Conservation (phyloP, 768 basidiomycete genomes). For the Gloeophyllum trabeum region DNA sequence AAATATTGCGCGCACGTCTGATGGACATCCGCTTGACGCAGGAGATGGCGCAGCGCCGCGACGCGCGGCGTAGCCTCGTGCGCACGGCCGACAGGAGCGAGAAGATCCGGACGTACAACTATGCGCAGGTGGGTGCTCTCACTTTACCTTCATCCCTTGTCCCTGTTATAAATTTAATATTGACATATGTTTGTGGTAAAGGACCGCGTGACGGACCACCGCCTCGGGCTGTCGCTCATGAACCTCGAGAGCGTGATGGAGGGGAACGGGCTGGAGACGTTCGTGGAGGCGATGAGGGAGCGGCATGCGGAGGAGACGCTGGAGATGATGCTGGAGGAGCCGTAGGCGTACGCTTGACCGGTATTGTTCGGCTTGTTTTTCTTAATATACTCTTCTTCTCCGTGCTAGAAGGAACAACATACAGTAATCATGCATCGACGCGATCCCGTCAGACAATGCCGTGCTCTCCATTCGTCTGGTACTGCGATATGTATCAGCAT, state of each 20-base stretch:
- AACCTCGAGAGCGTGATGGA: conserved; percentile 58
- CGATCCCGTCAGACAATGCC: too few relatives aligned
- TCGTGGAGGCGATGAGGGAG: conserved; percentile 45
- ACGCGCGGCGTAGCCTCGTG: conserved; percentile 61
- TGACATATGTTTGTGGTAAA: conserved; percentile 17
- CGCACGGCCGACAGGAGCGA: conserved; percentile 81
- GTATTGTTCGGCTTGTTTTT: too few relatives aligned
- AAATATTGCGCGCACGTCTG: conserved; percentile 76
- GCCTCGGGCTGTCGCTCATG: conserved; percentile 67
- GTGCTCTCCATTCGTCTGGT: too few relatives aligned
- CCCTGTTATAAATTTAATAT: neutral
- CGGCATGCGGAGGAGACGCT: conserved; percentile 15
- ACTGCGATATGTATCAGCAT: too few relatives aligned
- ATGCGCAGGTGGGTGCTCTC: conserved; percentile 52
- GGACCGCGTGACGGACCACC: conserved; percentile 91
- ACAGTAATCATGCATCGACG: too few relatives aligned
- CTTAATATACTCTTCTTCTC: too few relatives aligned
- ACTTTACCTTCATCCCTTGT: conserved; percentile 1
- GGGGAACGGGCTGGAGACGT: conserved; percentile 46
- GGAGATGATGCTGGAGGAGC: conserved; percentile 6
- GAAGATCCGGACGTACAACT: conserved; percentile 95
- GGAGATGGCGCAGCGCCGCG: conserved; percentile 62
- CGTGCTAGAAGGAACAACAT: too few relatives aligned
- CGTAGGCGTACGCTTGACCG: too few relatives aligned
- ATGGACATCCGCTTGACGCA: conserved; percentile 68